A percentile compares a stretch with the other conserved stretches of the same genome.
These are phyloP conservation scores for Eucalyptus virginea DNA, from an alignment of 345 rosid species.

Conservation along the genomic window DNA sequence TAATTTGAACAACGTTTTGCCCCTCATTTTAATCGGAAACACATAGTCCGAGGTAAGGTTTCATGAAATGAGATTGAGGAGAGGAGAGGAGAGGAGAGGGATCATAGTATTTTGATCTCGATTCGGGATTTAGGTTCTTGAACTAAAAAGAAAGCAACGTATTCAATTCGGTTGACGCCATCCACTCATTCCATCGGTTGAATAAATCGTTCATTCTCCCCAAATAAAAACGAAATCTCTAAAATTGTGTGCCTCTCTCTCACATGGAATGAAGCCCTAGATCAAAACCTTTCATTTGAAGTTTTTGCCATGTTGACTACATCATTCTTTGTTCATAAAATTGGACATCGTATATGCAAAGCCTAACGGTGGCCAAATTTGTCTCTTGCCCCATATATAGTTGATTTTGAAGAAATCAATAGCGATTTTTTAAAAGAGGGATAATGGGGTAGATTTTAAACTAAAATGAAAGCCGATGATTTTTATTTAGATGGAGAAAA, in stretches of 20 bases:
- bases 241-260: background rate
- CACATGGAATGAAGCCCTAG: background rate
- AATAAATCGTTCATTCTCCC: background rate
- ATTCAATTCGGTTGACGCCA: fast-evolving
- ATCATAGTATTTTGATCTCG: background rate
- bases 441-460: too few relatives aligned
- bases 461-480: too few relatives aligned
- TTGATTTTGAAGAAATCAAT: too few relatives aligned
- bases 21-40: background rate
- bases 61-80: background rate
- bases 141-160: background rate
- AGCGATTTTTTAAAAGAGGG: too few relatives aligned
- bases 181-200: background rate
- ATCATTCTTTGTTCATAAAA: background rate
- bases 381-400: background rate
- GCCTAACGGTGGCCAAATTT: background rate
- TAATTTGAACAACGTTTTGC: background rate
- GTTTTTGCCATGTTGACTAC: background rate
- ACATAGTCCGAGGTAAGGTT: fast-evolving
- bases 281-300: background rate
- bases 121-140: background rate
- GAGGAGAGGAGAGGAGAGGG: background rate
- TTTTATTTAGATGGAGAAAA: too few relatives aligned
- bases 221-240: background rate
- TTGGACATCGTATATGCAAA: background rate